Base-by-base conservation (phyloP, 2,329 filamentous ascomycete species). In the Paramyrothecium sp. region DNA sequence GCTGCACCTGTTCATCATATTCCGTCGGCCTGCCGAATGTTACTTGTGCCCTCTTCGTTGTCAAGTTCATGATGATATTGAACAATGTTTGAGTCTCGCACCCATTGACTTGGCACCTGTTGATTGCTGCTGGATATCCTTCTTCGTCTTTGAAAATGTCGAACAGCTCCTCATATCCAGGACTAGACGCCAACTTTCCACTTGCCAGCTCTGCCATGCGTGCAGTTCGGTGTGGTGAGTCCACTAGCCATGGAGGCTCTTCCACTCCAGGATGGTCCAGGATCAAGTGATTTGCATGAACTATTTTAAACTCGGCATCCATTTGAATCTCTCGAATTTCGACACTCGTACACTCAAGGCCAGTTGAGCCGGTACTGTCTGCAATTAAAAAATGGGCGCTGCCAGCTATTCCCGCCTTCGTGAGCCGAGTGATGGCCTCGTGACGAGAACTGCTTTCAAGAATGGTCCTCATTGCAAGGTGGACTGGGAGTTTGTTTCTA, bases 401-500 rank as follows among this genome's bases (percentile, higher is more conserved):
- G 2, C 64, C 64, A 0, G 64, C 64, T n/a, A 58, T 56, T 5
- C 64, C 64, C 5, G 7, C 10, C 4, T 12, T 12, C n/a, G 58
- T 21, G 0, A 66, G 26, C 7, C 22, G 61, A 0, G 60, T 7
- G 0, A 59, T 54, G 0, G 58, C 64, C 21, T 50, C 53, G 7
- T 50, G 44, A 2, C 55, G 61, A 11, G 64, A 59, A 1, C 33
- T 54, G 26, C 78, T 81, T 54, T 89, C 85, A 2, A 89, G 69
- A 4, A 78, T 80, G 19, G 77, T 69, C 1, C 86, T 75, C 7
- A 89, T 74, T 0, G 82, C 84, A 7, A 89, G 72, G 64, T 89
- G 86, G n/a, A 86, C 80, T 0, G 87, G 86, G 3, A 88, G 63
- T 8, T 77, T 78, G 63, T 85, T n/a, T n/a, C n/a, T n/a, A n/a